These are phyloP conservation scores for Micractinium sp. DNA, from an alignment of 139 green algal genomes.

Conservation along the genomic window DNA sequence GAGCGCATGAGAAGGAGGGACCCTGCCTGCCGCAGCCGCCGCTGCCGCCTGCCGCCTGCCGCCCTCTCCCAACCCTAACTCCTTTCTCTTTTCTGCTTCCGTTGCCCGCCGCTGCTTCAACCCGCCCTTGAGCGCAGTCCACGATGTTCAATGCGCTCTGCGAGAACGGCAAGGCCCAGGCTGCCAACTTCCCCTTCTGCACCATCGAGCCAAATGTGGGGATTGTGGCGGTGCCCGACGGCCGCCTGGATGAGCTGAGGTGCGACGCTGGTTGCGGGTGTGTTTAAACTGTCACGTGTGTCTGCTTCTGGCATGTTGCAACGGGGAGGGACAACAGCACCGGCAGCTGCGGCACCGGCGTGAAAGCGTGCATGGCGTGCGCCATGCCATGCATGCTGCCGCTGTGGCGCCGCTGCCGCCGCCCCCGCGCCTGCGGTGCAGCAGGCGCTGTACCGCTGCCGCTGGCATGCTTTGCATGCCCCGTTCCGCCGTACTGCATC, in stretches of 20 bases:
- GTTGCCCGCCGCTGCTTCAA: not conserved
- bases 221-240: constrained; percentile 72
- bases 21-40: not conserved
- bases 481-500: not conserved
- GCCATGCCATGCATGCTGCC: no score
- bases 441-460: not conserved
- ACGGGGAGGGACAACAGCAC: no score
- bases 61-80: not conserved
- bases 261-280: not conserved
- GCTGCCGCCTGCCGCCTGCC: not conserved
- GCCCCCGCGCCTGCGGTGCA: no score
- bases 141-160: constrained; percentile 99
- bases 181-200: constrained; percentile 99
- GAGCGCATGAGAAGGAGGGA: no score
- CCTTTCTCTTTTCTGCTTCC: not conserved
- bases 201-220: constrained; percentile 96
- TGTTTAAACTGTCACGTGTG: no score
- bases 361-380: no score
- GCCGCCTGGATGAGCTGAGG: constrained; percentile 46
- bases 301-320: no score
- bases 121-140: constrained; percentile 61
- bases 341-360: no score
- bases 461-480: not conserved
- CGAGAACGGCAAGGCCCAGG: constrained; percentile 90
- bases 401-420: no score